Conservation (phyloP, 73 alveolate species). For the Stentor coeruleus region DNA sequence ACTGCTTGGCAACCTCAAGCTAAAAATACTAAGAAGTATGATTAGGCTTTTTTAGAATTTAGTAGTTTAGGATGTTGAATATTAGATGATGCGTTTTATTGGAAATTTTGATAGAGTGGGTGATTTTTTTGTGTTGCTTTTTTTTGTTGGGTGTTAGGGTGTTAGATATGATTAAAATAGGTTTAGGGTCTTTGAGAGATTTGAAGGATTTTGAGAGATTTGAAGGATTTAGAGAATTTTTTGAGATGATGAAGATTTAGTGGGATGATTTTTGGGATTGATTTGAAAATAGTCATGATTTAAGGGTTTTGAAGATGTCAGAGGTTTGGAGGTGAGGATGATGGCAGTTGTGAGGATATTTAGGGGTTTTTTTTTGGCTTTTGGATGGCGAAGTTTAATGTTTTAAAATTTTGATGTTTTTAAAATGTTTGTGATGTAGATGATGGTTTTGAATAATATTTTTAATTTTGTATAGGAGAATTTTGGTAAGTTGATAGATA, state of each 20-base stretch:
- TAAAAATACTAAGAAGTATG: constrained; percentile 2
- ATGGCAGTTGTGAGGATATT: too few species aligned
- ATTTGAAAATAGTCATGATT: neutral
- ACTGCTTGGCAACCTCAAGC: constrained; percentile 58
- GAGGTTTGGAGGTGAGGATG: too few species aligned
- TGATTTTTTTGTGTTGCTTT: neutral
- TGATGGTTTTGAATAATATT: too few species aligned
- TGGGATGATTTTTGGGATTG: neutral
- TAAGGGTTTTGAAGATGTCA: neutral
- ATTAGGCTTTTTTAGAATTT: neutral
- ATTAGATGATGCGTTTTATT: neutral
- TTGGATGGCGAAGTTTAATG: too few species aligned
- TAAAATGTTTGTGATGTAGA: too few species aligned
- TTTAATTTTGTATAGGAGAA: too few species aligned
- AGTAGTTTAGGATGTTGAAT: neutral
- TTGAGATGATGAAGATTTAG: neutral
- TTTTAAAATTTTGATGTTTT: too few species aligned
- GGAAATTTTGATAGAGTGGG: too few species aligned
- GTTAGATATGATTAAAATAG: neutral
- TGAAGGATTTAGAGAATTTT: neutral
- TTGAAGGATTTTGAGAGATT: neutral
- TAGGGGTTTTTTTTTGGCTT: too few species aligned
- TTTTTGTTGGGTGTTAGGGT: neutral
- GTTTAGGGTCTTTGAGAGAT: neutral
- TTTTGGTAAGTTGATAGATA: too few species aligned